Conservation (phyloP, 805 yeast genomes). For the Spathaspora passalidarum region DNA sequence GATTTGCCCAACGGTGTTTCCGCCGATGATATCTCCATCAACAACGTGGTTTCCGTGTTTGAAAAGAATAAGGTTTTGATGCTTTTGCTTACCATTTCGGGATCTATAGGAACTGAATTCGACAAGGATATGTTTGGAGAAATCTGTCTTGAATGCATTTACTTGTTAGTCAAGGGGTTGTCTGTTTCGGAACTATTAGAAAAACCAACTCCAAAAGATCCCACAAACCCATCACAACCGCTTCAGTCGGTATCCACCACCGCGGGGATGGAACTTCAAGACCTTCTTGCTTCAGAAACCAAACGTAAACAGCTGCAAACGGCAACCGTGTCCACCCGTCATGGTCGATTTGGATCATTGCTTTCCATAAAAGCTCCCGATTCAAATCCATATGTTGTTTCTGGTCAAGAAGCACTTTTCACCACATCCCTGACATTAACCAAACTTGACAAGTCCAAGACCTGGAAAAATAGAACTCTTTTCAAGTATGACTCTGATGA, state of each 20-base stretch:
- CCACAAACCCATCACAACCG: constrained; percentile 1
- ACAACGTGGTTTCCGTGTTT: constrained; percentile 55
- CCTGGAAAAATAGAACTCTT: constrained; percentile 49
- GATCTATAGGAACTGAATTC: constrained; percentile 62
- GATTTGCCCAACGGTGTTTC: constrained; percentile 57
- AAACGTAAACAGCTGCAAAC: constrained; percentile 47
- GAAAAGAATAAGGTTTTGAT: constrained; percentile 70
- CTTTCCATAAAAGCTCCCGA: constrained; percentile 67
- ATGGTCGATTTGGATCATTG: constrained; percentile 87
- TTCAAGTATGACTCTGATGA: constrained; percentile 43
- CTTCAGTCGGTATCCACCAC: constrained; percentile 16
- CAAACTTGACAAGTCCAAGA: constrained; percentile 64
- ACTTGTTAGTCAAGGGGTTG: constrained; percentile 58
- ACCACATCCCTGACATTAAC: constrained; percentile 53
- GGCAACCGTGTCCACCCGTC: constrained; percentile 64
- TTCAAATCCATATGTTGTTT: constrained; percentile 55
- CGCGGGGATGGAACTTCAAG: constrained; percentile 43
- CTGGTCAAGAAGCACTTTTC: constrained; percentile 64
- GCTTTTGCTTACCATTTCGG: constrained; percentile 67
- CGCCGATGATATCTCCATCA: constrained; percentile 65
- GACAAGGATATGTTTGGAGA: constrained; percentile 59
- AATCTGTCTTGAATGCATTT: constrained; percentile 66
- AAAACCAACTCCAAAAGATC: constrained; percentile 7
- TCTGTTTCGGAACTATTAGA: constrained; percentile 31
- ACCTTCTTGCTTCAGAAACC: constrained; percentile 59